Evolutionary conservation across 495 filamentous ascomycete species (phyloP).

Genomic region (Apiosordaria backusii): DNA sequence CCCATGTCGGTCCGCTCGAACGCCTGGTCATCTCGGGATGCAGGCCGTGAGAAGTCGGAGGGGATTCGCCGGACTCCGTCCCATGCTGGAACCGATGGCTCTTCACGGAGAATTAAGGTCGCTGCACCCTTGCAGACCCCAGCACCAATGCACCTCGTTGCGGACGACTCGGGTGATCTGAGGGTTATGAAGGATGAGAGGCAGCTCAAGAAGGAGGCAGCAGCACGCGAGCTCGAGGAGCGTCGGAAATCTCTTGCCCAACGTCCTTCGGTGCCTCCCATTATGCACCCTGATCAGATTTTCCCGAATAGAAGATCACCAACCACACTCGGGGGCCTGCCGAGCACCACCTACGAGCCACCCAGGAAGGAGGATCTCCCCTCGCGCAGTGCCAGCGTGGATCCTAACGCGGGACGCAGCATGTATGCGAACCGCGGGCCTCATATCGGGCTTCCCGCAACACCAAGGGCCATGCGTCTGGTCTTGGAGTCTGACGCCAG

Average conservation of each 20-base stretch:
- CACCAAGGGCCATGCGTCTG: constrained; percentile 79
- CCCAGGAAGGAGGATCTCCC: constrained; percentile 38
- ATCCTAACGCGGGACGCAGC: constrained; percentile 36
- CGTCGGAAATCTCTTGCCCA: constrained; percentile 76
- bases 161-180: constrained; percentile 37
- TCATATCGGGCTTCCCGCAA: constrained; percentile 71
- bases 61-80: constrained; percentile 43
- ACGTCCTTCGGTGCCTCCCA: constrained; percentile 72
- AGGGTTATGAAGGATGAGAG: constrained; percentile 50
- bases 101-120: constrained; percentile 17
- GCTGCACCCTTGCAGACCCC: constrained; percentile 28
- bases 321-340: constrained; percentile 15
- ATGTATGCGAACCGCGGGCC: constrained; percentile 50
- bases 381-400: constrained; percentile 45
- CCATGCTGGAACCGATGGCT: constrained; percentile 16
- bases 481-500: constrained; percentile 60
- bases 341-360: constrained; percentile 36
- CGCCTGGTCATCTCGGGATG: constrained; percentile 22
- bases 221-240: constrained; percentile 82
- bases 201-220: constrained; percentile 66
- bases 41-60: constrained; percentile 50
- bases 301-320: constrained; percentile 37
- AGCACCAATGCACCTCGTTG: constrained; percentile 31
- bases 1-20: constrained; percentile 23
- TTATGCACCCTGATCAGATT: constrained; percentile 68